These are phyloP conservation scores for Sporodiniella umbellata DNA, from an alignment of 371 early-diverging fungal genomes.

Conservation along the genomic window DNA sequence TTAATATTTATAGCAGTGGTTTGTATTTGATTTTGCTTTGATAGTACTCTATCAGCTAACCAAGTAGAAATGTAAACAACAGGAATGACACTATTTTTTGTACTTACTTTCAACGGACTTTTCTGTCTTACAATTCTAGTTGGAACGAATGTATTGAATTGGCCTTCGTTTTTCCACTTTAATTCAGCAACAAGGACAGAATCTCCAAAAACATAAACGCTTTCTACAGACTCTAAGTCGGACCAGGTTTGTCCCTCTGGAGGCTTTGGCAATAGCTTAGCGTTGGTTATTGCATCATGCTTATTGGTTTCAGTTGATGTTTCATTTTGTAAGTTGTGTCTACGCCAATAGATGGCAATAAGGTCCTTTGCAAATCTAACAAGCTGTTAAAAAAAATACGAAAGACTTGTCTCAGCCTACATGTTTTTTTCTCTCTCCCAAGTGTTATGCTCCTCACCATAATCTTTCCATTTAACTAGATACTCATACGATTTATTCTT, in stretches of 20 bases:
- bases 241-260: constrained; percentile 11
- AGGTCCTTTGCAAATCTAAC: constrained; percentile 8
- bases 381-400: neutral
- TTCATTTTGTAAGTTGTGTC: neutral
- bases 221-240: constrained; percentile 11
- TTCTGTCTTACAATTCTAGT: constrained; percentile 10
- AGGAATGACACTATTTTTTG: neutral
- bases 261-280: constrained; percentile 10
- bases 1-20: no score
- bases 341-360: constrained; percentile 8
- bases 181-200: constrained; percentile 17
- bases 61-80: neutral
- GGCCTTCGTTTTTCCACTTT: constrained; percentile 5
- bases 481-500: constrained; percentile 18
- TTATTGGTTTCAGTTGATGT: neutral
- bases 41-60: constrained; percentile 11
- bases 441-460: constrained; percentile 19
- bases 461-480: constrained; percentile 33
- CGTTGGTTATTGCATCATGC: neutral
- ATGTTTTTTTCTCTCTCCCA: constrained; percentile 33
- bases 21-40: constrained; percentile 4
- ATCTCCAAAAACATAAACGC: constrained; percentile 7
- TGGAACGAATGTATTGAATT: constrained; percentile 10
- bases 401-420: constrained; percentile 6
- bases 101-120: constrained; percentile 12